Percentiles rank a stretch among this genome's conserved stretches.
These are phyloP conservation scores for Fusarium coicis DNA, from an alignment of 2,329 filamentous ascomycete genomes.

Conservation along the genomic window DNA sequence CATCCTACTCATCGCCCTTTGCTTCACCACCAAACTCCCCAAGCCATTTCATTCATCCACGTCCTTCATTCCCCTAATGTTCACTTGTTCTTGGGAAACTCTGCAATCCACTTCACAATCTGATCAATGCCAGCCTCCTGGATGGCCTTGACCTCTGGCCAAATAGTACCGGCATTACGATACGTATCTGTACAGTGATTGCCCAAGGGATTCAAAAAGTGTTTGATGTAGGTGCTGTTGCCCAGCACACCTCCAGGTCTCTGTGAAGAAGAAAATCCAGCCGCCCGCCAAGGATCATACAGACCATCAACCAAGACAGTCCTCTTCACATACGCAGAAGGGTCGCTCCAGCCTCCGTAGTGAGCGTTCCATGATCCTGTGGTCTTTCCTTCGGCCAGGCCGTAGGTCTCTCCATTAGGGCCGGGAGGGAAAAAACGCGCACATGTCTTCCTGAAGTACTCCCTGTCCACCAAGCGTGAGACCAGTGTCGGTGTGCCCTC, in stretches of 20 bases:
- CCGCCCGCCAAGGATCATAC: not conserved
- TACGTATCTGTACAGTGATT: constrained; percentile 2
- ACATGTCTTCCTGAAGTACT: constrained; percentile 4
- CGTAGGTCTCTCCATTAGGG: not conserved
- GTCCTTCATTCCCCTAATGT: too few relatives aligned
- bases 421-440: not conserved
- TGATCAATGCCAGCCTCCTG: constrained; percentile 5
- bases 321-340: not conserved
- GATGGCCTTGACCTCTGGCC: constrained; percentile 4
- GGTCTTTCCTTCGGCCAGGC: not conserved
- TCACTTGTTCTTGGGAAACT: not conserved
- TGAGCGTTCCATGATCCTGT: not conserved
- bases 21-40: not conserved
- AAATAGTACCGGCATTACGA: not conserved
- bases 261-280: not conserved
- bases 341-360: constrained; percentile 9
- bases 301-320: not conserved
- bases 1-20: not conserved
- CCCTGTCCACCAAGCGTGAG: constrained; percentile 1
- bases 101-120: not conserved
- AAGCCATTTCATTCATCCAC: not conserved
- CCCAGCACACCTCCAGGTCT: constrained; percentile 2
- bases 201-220: not conserved
- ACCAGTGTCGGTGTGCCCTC: not conserved
- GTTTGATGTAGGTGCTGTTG: constrained; percentile 2